Conservation (phyloP, 768 basidiomycete genomes). For the Daedaleopsis sinensis region DNA sequence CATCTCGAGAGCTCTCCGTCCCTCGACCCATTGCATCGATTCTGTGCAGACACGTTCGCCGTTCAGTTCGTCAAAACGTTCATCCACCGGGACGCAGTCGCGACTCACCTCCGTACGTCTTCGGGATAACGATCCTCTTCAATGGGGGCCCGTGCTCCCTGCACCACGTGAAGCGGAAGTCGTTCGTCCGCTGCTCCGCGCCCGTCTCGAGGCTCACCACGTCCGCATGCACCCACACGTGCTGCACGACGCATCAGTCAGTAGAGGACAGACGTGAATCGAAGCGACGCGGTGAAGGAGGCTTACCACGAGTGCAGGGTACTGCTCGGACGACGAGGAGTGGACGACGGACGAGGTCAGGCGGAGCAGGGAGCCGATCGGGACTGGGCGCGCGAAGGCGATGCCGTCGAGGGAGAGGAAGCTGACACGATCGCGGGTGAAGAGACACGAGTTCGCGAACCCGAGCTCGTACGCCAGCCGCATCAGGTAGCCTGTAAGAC, state of each 20-base stretch:
- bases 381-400: slow-evolving; percentile 77
- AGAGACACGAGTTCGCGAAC: slow-evolving; percentile 69
- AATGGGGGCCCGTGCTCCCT: slow-evolving; percentile 41
- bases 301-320: slow-evolving; percentile 63
- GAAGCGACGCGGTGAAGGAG: background rate
- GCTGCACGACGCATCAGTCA: slow-evolving; percentile 41
- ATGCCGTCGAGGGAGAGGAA: slow-evolving; percentile 84
- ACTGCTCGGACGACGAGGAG: slow-evolving; percentile 48
- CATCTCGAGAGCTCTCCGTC: slow-evolving; percentile 68
- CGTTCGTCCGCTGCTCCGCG: slow-evolving; percentile 66
- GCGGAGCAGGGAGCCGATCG: slow-evolving; percentile 81
- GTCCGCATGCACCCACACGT: slow-evolving; percentile 71
- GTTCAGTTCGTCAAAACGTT: slow-evolving; percentile 21
- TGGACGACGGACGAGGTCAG: slow-evolving; percentile 73
- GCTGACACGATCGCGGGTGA: slow-evolving; percentile 64
- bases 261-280: background rate
- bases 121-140: slow-evolving; percentile 58
- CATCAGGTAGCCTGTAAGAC: slow-evolving; percentile 49
- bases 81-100: too few relatives aligned
- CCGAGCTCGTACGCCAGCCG: slow-evolving; percentile 81
- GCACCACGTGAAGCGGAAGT: slow-evolving; percentile 78
- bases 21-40: slow-evolving; percentile 86
- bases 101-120: slow-evolving; percentile 65
- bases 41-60: slow-evolving; percentile 47
- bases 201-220: slow-evolving; percentile 73